Base-by-base conservation (phyloP, 1,284 basidiomycete species). In the Wolfiporia cocos region DNA sequence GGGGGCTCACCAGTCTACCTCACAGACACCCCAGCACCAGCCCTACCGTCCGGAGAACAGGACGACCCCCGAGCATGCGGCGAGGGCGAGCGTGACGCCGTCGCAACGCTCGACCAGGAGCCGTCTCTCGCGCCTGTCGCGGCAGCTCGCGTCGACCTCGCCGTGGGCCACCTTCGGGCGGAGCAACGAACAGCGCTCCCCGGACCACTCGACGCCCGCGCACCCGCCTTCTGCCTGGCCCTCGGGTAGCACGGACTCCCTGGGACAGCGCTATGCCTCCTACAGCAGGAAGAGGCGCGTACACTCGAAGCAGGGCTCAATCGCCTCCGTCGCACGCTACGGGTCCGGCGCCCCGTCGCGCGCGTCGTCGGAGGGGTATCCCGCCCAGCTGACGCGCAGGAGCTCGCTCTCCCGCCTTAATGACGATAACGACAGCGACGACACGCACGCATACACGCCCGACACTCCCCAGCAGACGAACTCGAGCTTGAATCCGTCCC, bases 121-220 rank as follows among this genome's bases (percentile, higher is more conserved):
- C 45, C 44, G 46, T 49, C 35, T 56, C 39, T 35, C 62, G 49
- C 47, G 48, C 50, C 31, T 63, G 23, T 52, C 57, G 10, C 49
- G 58, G 44, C 54, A 50, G 22, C 39, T 61, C 18, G 47, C 59
- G 2, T 41, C 56, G 0, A 51, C 52, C 19, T 60, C 62, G 5
- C 63, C 61, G 38, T 72, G 69, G 70, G 61, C 70, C 11, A 71
- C 69, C 7, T 73, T 71, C 55, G 70, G 70, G 15, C 46, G 49
- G 32, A 50, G 43, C 31, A 48, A 37, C 14, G 26, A 36, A 11
- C 5, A 30, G 4, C 15, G 14, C 22, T 11, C 14, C 11, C 38
- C 38, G 17, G 30, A 20, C 7, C 19, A 11, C 4, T 23, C 22
- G 21, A 21, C 2, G 18, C n/a, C 39, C 23, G 29, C 44, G 5